Conservation (phyloP, 2,329 filamentous ascomycete species). For the Mollisia scopiformis region DNA sequence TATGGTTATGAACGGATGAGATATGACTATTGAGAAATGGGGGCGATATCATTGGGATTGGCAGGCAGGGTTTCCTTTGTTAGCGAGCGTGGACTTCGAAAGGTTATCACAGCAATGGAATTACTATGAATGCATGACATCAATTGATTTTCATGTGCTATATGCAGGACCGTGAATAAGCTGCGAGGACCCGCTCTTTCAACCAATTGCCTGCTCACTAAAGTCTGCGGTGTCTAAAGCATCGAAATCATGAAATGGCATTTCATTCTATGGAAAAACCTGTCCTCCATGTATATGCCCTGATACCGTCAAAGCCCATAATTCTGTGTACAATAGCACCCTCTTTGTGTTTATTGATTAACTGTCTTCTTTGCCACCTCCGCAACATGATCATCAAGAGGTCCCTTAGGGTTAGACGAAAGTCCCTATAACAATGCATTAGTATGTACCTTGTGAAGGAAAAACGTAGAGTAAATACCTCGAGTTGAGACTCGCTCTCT, state of each 20-base stretch:
- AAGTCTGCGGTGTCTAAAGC: not conserved
- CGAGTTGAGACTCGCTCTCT: conserved; percentile 51
- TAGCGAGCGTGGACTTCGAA: not conserved
- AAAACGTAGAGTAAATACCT: conserved; percentile 41
- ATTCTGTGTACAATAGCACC: not conserved
- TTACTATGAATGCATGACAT: conserved; percentile 4
- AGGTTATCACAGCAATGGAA: not conserved
- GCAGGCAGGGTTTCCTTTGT: not conserved
- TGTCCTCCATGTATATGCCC: not conserved
- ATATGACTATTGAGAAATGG: not conserved
- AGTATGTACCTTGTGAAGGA: no score
- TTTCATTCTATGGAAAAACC: not conserved
- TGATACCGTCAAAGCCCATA: not conserved
- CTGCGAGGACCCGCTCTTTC: not conserved
- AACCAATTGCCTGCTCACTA: no score
- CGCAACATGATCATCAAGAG: conserved; percentile 62
- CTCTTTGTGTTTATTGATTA: conserved; percentile 4
- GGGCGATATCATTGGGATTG: not conserved
- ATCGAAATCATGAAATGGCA: not conserved
- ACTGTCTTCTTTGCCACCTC: conserved; percentile 47
- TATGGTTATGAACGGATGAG: not conserved
- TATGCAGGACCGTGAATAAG: not conserved
- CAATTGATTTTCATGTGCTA: not conserved
- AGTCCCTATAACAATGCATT: conserved; percentile 46
- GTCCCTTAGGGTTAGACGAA: conserved; percentile 66